Conservation (phyloP, 78 protist species). For the Ministeria vibrans region DNA sequence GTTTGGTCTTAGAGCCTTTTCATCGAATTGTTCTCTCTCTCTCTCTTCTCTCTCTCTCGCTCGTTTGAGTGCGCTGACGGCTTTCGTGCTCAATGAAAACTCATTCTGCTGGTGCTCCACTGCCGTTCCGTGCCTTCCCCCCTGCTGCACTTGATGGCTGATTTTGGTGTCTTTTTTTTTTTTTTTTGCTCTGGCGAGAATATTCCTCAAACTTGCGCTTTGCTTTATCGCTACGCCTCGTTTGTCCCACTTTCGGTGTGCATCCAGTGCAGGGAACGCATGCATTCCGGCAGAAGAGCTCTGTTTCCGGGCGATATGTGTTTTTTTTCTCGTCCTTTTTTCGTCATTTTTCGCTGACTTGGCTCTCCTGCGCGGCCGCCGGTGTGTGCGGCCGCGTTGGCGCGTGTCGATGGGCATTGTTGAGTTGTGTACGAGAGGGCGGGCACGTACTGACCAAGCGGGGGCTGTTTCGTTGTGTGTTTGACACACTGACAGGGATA, state of each 20-base stretch:
- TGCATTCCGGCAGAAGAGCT: not conserved
- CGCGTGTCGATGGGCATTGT: no score
- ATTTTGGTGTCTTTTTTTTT: not conserved
- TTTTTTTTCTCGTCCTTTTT: no score
- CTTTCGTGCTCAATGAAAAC: no score
- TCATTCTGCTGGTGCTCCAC: no score
- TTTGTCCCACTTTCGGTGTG: not conserved
- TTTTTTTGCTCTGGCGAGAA: not conserved
- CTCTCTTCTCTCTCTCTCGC: not conserved
- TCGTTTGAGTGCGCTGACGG: no score
- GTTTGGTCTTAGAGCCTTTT: not conserved
- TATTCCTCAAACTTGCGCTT: no score
- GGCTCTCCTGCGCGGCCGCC: not conserved
- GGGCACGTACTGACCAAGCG: no score
- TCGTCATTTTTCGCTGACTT: no score
- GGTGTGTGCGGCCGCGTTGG: no score
- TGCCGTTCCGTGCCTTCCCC: not conserved
- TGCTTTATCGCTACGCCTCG: no score
- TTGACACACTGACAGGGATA: not conserved
- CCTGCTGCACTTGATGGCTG: not conserved
- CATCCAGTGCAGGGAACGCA: not conserved
- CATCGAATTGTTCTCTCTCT: not conserved
- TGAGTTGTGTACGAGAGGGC: no score
- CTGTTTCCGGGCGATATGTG: not conserved
- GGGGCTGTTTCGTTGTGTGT: not conserved